Base-by-base conservation (phyloP, 805 yeast genomes). In the Lipomyces starkeyi region DNA sequence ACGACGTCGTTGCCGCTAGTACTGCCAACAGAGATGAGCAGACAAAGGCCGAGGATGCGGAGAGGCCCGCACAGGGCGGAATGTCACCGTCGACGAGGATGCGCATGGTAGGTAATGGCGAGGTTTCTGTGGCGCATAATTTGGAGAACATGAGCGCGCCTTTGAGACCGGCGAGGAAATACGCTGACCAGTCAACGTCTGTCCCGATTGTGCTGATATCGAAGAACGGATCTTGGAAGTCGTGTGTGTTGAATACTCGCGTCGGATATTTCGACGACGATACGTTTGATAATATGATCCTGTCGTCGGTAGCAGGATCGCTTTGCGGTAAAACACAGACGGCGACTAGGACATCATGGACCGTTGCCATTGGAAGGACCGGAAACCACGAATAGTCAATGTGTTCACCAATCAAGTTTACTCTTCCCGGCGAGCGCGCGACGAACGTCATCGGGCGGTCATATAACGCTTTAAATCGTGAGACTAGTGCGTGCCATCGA, bases 351-450 rank as follows among this genome's bases (percentile, higher is more conserved):
- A 88, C 85, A 73, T 88, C 91, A 20, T 79, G 83, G 60, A 86
- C 89, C 37, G 88, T 85, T 2, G 93, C 92, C 88, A 89, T 85
- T n/a, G 93, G 93, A 72, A 89, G 81, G 13, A 87, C 90, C 4
- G 91, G 83, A 76, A 87, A 89, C 74, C 85, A 83, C 71, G 86
- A 85, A 75, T 88, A 89, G 79, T 89, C 93, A 64, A 89, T 86
- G 75, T 89, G 93, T 73, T 89, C 93, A 49, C 93, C 93, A 65
- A 89, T 87, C 68, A 89, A 79, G 76, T 89, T 89, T 64, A 89
- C 93, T 73, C 93, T 80, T 49, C 93, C 93, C 20, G 93, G 93
- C n/a, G 91, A 84, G 62, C 93, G 80, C 27, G 87, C 80, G 52
- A 86, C 77, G 74, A 87, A 84, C 43, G 81, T 83, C 3, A 85